phyloP scores from a whole-genome alignment of 805 yeast species.

The Alloascoidea hylecoeti region DNA sequence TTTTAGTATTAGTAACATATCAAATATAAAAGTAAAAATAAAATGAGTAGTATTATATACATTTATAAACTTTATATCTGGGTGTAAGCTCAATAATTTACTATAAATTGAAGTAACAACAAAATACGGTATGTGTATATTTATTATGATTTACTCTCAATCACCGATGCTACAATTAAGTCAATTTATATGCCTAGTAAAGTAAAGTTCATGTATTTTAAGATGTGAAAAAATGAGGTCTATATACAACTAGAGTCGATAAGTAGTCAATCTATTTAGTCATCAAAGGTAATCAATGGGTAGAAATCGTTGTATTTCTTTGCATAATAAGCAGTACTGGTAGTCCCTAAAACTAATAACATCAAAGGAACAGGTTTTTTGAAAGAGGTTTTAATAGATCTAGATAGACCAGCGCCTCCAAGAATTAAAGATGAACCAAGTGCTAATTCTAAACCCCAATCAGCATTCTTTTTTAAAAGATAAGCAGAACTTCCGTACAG shows the following conservation, averaged over 20 bases:
- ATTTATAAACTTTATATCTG: no score
- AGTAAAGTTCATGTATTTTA: no score
- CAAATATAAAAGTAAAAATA: no score
- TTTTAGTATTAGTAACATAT: no score
- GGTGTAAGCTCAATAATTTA: no score
- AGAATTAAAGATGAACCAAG: slow-evolving; percentile 55
- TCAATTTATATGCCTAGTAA: no score
- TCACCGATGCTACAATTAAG: no score
- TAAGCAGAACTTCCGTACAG: slow-evolving; percentile 30
- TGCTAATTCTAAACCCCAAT: slow-evolving; percentile 73
- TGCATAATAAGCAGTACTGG: slow-evolving; percentile 54
- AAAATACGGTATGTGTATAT: no score
- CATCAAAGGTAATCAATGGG: not conserved
- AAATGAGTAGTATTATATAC: no score
- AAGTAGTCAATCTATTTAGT: not conserved
- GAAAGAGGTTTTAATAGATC: slow-evolving; percentile 46
- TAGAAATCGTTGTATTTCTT: slow-evolving; percentile 69
- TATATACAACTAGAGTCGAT: not conserved
- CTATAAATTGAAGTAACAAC: no score
- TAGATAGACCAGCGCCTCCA: slow-evolving; percentile 55
- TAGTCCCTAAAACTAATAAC: slow-evolving; percentile 47
- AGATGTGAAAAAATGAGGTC: no score
- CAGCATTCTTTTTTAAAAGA: slow-evolving; percentile 55
- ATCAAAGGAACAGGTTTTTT: slow-evolving; percentile 65
- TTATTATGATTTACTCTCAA: no score